Evolutionary conservation across 2,329 filamentous ascomycete genomes (phyloP).

Genomic region (Rhynchosporium agropyri): DNA sequence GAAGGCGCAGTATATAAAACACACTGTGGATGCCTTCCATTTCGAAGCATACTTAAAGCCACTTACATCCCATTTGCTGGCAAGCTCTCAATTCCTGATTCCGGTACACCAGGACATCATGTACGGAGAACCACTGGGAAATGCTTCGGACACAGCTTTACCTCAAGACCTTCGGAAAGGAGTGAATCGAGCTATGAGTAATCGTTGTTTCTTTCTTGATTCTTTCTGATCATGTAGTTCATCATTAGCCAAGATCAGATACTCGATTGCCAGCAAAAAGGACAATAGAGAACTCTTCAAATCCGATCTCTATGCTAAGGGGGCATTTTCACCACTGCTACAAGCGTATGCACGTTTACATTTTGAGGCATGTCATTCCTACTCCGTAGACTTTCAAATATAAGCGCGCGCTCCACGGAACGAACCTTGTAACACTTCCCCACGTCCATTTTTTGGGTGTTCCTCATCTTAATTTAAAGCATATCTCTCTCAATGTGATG

Average conservation of each 20-base stretch:
- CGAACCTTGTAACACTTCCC: conserved; percentile 8
- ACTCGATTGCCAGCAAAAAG: too few relatives aligned
- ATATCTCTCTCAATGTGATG: background rate
- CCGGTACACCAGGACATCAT: background rate
- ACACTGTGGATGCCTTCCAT: conserved; percentile 19
- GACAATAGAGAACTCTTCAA: too few relatives aligned
- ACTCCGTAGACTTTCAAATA: background rate
- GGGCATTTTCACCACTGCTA: too few relatives aligned
- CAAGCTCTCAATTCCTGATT: conserved; percentile 1
- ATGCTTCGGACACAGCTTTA: too few relatives aligned
- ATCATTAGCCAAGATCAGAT: too few relatives aligned
- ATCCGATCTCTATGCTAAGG: too few relatives aligned
- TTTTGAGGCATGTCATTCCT: background rate
- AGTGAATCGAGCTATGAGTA: too few relatives aligned
- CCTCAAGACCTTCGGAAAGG: too few relatives aligned
- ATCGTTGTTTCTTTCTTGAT: too few relatives aligned
- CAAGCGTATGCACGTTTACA: too few relatives aligned
- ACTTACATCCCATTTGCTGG: background rate
- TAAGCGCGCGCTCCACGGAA: background rate
- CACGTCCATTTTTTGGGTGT: background rate
- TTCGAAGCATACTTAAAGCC: background rate
- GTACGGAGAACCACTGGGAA: background rate
- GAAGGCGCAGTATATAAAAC: conserved; percentile 7
- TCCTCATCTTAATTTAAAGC: background rate
- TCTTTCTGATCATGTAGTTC: too few relatives aligned